Percentiles rank a stretch among this genome's conserved stretches.
Conservation (phyloP, 2,329 filamentous ascomycete genomes). For the Blastomyces emzantsi region DNA sequence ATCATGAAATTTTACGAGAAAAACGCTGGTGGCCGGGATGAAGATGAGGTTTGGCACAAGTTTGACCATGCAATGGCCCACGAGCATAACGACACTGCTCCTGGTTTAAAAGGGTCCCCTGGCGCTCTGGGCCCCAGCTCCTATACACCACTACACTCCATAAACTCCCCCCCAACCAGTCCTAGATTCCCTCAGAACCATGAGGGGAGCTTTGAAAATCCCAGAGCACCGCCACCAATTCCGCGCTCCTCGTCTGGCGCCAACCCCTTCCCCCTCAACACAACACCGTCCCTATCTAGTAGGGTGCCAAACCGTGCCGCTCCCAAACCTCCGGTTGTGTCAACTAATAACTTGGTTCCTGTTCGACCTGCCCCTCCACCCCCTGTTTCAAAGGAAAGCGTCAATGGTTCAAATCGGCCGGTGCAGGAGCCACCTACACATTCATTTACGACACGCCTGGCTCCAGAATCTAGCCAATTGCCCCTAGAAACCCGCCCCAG, state of each 20-base stretch:
- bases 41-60: conserved; percentile 90
- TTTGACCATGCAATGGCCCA: conserved; percentile 74
- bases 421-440: conserved; percentile 44
- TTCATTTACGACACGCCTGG: conserved; percentile 41
- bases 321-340: conserved; percentile 64
- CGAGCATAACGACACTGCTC: conserved; percentile 33
- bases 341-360: conserved; percentile 30
- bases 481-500: conserved; percentile 59
- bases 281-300: conserved; percentile 41
- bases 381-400: conserved; percentile 29
- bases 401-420: conserved; percentile 50
- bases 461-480: conserved; percentile 49
- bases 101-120: conserved; percentile 30
- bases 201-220: conserved; percentile 95
- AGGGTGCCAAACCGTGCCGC: conserved; percentile 71
- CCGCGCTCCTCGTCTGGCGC: conserved; percentile 43
- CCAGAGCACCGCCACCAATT: conserved; percentile 82
- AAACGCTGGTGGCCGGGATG: conserved; percentile 68
- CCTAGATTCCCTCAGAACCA: conserved; percentile 82
- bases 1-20: conserved; percentile 97
- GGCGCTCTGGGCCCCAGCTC: conserved; percentile 38
- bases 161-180: conserved; percentile 71
- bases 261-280: conserved; percentile 40
- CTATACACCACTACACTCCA: conserved; percentile 49
- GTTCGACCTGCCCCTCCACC: conserved; percentile 37